Evolutionary conservation across 2,329 filamentous ascomycete species (phyloP), one percentile per base, ranked within the genome.

Genomic region (Ramularia endophylla): DNA sequence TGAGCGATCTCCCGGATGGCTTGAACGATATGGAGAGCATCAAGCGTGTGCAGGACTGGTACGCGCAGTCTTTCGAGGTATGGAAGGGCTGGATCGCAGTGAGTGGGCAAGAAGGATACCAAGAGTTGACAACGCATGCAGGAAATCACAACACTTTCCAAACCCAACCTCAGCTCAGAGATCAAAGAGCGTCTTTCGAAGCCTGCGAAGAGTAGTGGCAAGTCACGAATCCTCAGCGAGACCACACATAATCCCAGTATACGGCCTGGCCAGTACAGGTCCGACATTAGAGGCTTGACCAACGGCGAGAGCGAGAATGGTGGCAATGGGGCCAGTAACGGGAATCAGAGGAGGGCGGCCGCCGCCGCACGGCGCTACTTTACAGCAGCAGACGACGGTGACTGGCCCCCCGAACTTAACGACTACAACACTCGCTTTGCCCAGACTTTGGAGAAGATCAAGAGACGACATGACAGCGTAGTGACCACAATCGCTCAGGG

Each of bases 41-140:
- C 54, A 82, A 83, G 64, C 87, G 83, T 60, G 92, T 98, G 54
- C 85, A 89, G 64, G 89, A 97, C 61, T 98, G 92, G 92, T 98
- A 98, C 66, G 92, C 90, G 51, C 92, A 98, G 71, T 98, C 92
- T 38, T 98, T 98, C 61, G 92, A 98, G 80, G 89, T 95, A 77
- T 56, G 77, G 63, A 34, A 27, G 41, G 36, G 25, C 38, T 34
- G 6, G 22, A 25, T 27, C 41, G 27, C 46, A 32, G 42, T n/a
- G 22, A 22, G 16, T n/a, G 11, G 32, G 32, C 45, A 11, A 27
- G 17, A 18, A 7, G 20, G n/a, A 38, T 17, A 35, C 13, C 27
- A 29, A 22, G n/a, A 20, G 41, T 40, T 41, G 32, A 36, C 27
- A 16, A 13, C 43, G 18, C 38, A 46, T 44, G 52, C 54, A 90